Percentiles rank a stretch among this genome's conserved stretches.
Conservation (phyloP, 2,329 filamentous ascomycete genomes). For the Penicillium sp. region DNA sequence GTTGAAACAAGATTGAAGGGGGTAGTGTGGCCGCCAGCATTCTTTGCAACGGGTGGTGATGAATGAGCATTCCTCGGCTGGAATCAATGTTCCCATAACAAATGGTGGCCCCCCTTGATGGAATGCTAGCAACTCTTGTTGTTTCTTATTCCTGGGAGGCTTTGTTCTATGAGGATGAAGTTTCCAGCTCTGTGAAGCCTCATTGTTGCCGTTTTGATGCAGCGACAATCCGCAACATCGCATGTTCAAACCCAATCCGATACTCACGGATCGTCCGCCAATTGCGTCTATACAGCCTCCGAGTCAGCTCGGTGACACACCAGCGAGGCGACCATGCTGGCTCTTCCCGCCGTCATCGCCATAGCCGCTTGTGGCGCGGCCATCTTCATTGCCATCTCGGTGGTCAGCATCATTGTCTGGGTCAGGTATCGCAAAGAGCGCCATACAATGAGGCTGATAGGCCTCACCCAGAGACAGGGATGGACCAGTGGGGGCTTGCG, state of each 20-base stretch:
- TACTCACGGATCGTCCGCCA: slow-evolving; percentile 6
- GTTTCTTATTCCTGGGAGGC: slow-evolving; percentile 5
- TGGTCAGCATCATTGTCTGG: slow-evolving; percentile 35
- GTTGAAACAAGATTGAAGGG: slow-evolving; percentile 4
- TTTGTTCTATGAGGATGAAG: not conserved
- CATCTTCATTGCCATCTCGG: slow-evolving; percentile 33
- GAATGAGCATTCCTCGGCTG: slow-evolving; percentile 30
- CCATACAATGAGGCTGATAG: slow-evolving; percentile 26
- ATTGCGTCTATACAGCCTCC: not conserved
- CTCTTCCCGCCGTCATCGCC: slow-evolving; percentile 33
- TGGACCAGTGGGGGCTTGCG: slow-evolving; percentile 20
- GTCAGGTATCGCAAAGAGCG: slow-evolving; percentile 35
- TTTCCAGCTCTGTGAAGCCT: not conserved
- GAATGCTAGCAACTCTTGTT: slow-evolving; percentile 9
- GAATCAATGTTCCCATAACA: slow-evolving; percentile 31
- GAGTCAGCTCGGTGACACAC: not conserved
- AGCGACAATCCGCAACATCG: not conserved
- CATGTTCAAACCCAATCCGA: not conserved
- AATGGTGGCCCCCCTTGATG: slow-evolving; percentile 17
- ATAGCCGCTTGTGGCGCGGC: slow-evolving; percentile 35
- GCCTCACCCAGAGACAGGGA: slow-evolving; percentile 23
- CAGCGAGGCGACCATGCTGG: slow-evolving; percentile 29
- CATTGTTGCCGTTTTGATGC: not conserved
- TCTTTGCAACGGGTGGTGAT: slow-evolving; percentile 29
- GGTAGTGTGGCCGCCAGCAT: slow-evolving; percentile 27